phyloP scores from a whole-genome alignment of 805 yeast species.

The Candida incommunis region DNA sequence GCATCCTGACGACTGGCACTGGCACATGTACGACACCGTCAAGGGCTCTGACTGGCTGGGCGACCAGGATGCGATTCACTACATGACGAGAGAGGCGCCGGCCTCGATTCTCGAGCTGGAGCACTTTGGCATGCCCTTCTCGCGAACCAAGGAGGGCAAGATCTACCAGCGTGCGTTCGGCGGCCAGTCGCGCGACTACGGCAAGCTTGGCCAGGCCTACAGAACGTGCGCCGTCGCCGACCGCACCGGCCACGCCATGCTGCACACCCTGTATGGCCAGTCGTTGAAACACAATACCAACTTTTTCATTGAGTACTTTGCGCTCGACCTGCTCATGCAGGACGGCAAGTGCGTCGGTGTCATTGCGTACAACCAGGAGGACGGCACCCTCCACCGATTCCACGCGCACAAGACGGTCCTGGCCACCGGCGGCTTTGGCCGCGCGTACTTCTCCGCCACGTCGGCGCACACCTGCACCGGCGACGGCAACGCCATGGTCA shows the following conservation, averaged over 20 bases:
- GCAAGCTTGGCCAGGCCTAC: slow-evolving; percentile 98
- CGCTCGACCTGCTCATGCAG: slow-evolving; percentile 85
- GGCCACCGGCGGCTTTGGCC: slow-evolving; percentile 98
- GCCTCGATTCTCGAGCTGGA: slow-evolving; percentile 90
- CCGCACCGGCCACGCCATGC: slow-evolving; percentile 95
- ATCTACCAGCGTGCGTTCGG: slow-evolving; percentile 99
- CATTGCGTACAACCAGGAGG: slow-evolving; percentile 96
- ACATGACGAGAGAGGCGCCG: slow-evolving; percentile 98
- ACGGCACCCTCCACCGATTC: slow-evolving; percentile 96
- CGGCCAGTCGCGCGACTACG: slow-evolving; percentile 89
- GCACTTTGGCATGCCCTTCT: slow-evolving; percentile 97
- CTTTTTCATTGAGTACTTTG: slow-evolving; percentile 94
- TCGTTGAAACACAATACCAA: slow-evolving; percentile 93
- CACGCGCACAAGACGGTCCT: slow-evolving; percentile 91
- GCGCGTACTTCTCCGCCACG: slow-evolving; percentile 97
- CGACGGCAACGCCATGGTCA: slow-evolving; percentile 96
- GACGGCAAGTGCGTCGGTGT: slow-evolving; percentile 95
- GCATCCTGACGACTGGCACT: slow-evolving; percentile 98
- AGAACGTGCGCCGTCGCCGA: slow-evolving; percentile 99
- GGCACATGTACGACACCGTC: slow-evolving; percentile 99
- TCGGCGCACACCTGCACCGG: slow-evolving; percentile 99
- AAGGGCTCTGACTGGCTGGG: slow-evolving; percentile 99
- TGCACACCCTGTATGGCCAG: slow-evolving; percentile 94
- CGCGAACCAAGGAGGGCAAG: slow-evolving; percentile 91
- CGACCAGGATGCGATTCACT: slow-evolving; percentile 97